Evolutionary conservation across 2,329 filamentous ascomycete genomes (phyloP), one percentile per base, ranked within the genome.

Genomic region (Rhinocladiella similis): DNA sequence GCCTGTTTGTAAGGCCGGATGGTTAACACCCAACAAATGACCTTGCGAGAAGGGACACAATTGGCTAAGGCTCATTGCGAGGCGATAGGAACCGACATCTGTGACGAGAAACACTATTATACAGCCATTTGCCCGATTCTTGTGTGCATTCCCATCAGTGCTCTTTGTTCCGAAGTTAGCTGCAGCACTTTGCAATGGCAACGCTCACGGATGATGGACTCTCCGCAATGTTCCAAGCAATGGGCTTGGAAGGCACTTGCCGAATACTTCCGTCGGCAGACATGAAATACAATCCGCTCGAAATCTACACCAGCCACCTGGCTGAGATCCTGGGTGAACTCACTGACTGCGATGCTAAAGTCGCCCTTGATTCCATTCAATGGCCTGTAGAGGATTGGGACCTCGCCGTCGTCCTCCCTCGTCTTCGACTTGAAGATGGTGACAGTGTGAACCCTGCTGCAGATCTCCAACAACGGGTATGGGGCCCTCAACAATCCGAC

Each of bases 371-470:
- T 22, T 84, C 85, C 36, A 77, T 96, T 41, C 83, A 88, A 75
- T 93, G 89, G 89, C 93, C 90, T 4, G 79, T 84, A 19, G 90
- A 94, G 63, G 91, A 92, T 77, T 91, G 91, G 47, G 91, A 96
- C 73, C 75, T 95, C 65, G 83, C 89, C 51, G 75, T 96, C 46
- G 86, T 90, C 7, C 84, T 90, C 7, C 89, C 91, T 14, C 88
- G 90, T n/a, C 80, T 96, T 61, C 82, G 90, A 60, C 74, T 93
- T 67, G 93, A 88, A 75, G 85, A 85, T 62, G 80, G 80, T 71
- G 88, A 88, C 70, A 84, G 85, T 10, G 76, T 79, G 59, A 83
- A 82, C 63, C 75, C 88, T 50, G 85, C 82, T 12, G 72, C 76
- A 60, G 81, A 89, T 3, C 33, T 61, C n/a, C 41, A 46, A 25